Base-by-base conservation (phyloP, 345 rosid genomes). In the Eucalyptus shirleyi region DNA sequence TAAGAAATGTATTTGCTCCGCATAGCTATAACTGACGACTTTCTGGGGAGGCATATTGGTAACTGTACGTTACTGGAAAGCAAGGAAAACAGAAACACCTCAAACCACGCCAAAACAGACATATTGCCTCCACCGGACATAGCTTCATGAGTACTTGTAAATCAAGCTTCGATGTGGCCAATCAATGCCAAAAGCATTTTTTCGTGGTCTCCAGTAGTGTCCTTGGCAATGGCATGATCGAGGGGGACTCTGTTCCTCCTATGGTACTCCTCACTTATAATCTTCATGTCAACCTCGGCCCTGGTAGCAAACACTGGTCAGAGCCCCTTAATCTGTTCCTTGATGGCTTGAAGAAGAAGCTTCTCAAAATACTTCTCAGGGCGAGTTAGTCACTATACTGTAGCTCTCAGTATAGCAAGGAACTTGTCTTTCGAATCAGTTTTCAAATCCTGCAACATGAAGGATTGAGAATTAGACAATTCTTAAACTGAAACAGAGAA, bases 241-340 rank as follows among this genome's bases (percentile, higher is more conserved):
- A 72, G 26, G 13, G 81, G 26, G 8, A 19, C 14, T 3, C 44
- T 34, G 4, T 34, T 72, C 26, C 44, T 34, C 26, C 82, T 72
- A 4, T 9, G 82, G 82, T 72, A 34, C 82, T 72, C 82, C 82
- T 69, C 82, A 9, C 44, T 72, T 72, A 18, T 9, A 18, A 72
- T 9, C 82, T 72, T 72, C 82, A 72, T 34, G 82, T 72, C 26
- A 10, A 69, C 26, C 44, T 69, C 14, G 0, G 81, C 81, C 81
- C 81, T 69, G 24, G 81, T 69, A 69, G 24, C 42, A 60, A 97
- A 92, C 80, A 96, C 91, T 94, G 15, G 99, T 96, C 40, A 97
- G 93, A 86, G 95, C 98, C 82, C 96, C 96, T 94, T 96, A 96
- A 89, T 96, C 97, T 11, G 97, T 96, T 89, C 98, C 99, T 24